phyloP scores from a whole-genome alignment of 805 yeast species.

The Saccharomycopsis capsularis region DNA sequence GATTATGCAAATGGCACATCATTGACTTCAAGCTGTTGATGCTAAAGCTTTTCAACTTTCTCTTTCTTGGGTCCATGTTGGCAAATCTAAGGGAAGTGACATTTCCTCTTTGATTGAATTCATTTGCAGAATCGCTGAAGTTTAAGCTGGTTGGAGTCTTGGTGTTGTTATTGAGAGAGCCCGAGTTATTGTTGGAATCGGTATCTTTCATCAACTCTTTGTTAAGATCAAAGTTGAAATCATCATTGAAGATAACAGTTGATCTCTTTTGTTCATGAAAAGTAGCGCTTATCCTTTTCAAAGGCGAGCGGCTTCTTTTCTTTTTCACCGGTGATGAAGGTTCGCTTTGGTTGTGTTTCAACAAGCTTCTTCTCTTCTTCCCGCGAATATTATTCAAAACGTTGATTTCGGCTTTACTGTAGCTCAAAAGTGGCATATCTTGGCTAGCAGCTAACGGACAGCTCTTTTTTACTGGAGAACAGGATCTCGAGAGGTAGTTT shows the following conservation, averaged over 20 bases:
- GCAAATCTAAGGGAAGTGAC: not conserved
- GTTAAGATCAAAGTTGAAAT: constrained; percentile 9
- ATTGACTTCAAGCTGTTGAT: constrained; percentile 12
- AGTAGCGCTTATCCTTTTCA: constrained; percentile 10
- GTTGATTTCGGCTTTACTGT: constrained; percentile 15
- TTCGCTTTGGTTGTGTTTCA: constrained; percentile 5
- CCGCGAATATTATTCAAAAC: constrained; percentile 9
- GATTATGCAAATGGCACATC: constrained; percentile 9
- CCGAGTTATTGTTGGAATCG: not conserved
- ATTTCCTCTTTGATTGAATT: not conserved
- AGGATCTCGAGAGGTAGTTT: constrained; percentile 1
- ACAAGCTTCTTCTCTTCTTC: constrained; percentile 15
- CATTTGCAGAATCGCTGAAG: not conserved
- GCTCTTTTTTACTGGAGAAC: constrained; percentile 1
- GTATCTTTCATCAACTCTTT: not conserved
- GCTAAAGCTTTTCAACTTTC: constrained; percentile 13
- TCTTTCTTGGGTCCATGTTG: not conserved
- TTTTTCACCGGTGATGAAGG: constrained; percentile 10
- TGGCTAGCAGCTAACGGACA: not conserved
- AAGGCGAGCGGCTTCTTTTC: constrained; percentile 18
- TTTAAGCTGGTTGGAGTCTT: not conserved
- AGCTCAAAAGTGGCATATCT: constrained; percentile 8
- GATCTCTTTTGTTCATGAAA: constrained; percentile 13
- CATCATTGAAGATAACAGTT: constrained; percentile 18
- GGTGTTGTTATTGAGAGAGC: not conserved